Percentiles rank a stretch among this genome's conserved stretches.
phyloP scores from a whole-genome alignment of 1,139 yeast species.

The Candida albicans region DNA sequence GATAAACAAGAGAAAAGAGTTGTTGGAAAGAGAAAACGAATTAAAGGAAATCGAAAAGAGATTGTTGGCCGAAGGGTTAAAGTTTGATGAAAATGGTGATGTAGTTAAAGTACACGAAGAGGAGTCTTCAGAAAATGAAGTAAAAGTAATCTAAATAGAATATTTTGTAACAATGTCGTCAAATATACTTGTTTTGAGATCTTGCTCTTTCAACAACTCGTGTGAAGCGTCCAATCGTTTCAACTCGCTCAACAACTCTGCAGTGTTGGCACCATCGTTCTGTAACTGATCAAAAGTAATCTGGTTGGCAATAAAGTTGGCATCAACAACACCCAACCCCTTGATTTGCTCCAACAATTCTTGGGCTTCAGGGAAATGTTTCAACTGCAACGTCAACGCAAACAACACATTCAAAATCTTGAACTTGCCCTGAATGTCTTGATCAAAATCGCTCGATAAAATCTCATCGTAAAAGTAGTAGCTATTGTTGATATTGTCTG shows the following conservation, averaged over 20 bases:
- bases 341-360: slow-evolving; percentile 47
- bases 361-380: slow-evolving; percentile 48
- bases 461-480: slow-evolving; percentile 76
- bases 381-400: slow-evolving; percentile 45
- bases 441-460: slow-evolving; percentile 48
- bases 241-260: slow-evolving; percentile 42
- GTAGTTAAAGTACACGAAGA: slow-evolving; percentile 30
- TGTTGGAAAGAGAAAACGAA: slow-evolving; percentile 86
- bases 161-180: slow-evolving; percentile 60
- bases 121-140: slow-evolving; percentile 2
- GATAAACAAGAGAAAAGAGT: slow-evolving; percentile 77
- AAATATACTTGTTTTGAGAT: slow-evolving; percentile 54
- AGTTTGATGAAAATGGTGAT: slow-evolving; percentile 44
- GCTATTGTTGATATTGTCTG: slow-evolving; percentile 57
- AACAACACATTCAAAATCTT: slow-evolving; percentile 39
- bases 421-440: slow-evolving; percentile 39
- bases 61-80: slow-evolving; percentile 57
- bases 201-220: slow-evolving; percentile 49
- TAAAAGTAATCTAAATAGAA: slow-evolving; percentile 10
- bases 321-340: slow-evolving; percentile 34
- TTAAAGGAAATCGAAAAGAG: slow-evolving; percentile 79
- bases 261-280: slow-evolving; percentile 44
- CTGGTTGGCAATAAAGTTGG: slow-evolving; percentile 59
- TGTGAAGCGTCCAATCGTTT: slow-evolving; percentile 47
- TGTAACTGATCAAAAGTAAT: slow-evolving; percentile 53